These are phyloP conservation scores for Thuidium tamariscinum DNA, from an alignment of 225 moss, liverwort and hornwort species.

Conservation along the genomic window DNA sequence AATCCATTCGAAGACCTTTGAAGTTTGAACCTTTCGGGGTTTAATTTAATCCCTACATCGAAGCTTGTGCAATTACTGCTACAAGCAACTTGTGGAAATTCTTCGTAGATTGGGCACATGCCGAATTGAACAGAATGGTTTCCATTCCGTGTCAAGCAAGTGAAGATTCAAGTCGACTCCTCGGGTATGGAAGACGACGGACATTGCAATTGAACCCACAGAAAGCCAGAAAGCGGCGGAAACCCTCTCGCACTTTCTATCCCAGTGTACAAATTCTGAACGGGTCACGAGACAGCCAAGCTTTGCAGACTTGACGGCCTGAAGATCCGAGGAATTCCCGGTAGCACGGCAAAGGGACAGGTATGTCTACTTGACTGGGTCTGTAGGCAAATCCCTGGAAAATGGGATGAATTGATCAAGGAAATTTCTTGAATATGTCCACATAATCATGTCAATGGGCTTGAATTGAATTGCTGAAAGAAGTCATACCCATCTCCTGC, in stretches of 20 bases:
- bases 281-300: background rate
- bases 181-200: background rate
- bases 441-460: background rate
- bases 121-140: background rate
- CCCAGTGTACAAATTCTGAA: background rate
- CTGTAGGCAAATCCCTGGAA: background rate
- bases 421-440: background rate
- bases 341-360: background rate
- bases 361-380: background rate
- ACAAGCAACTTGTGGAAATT: background rate
- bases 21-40: background rate
- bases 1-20: background rate
- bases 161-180: background rate
- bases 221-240: too few species aligned
- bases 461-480: too few species aligned
- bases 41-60: background rate
- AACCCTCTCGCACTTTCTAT: background rate
- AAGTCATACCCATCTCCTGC: background rate
- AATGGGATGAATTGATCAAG: background rate
- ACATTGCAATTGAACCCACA: background rate
- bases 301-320: background rate
- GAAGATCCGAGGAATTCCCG: background rate
- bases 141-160: background rate
- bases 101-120: background rate
- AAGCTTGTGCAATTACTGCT: background rate